A percentile compares a stretch with the other conserved stretches of the same genome.
phyloP scores from a whole-genome alignment of 305 asterid species.

The Fraxinus nigra region DNA sequence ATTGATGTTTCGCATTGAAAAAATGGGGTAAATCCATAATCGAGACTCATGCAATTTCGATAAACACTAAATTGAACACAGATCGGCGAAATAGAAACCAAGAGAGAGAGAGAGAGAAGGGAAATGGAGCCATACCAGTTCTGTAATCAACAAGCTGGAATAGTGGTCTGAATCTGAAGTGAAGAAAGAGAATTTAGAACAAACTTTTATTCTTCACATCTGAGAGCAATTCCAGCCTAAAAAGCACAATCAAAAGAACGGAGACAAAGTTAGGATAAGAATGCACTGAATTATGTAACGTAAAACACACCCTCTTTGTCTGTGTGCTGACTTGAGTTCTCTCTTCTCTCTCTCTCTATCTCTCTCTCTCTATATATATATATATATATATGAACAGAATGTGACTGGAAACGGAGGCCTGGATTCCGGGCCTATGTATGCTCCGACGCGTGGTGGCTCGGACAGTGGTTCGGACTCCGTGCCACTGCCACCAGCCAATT shows the following conservation, averaged over 20 bases:
- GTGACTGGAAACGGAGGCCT: not conserved
- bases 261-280: not conserved
- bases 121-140: not conserved
- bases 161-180: not conserved
- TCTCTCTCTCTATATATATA: not conserved
- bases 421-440: not conserved
- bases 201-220: not conserved
- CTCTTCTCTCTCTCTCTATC: not conserved
- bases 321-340: not conserved
- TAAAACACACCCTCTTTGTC: not conserved
- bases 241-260: not conserved
- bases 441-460: constrained; percentile 3
- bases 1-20: not conserved
- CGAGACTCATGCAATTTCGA: not conserved
- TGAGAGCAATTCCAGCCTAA: not conserved
- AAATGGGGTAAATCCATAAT: not conserved
- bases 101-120: not conserved
- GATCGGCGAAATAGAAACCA: not conserved
- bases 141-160: not conserved
- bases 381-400: not conserved
- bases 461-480: not conserved
- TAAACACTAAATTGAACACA: not conserved
- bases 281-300: not conserved
- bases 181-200: not conserved
- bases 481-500: not conserved